phyloP scores from a whole-genome alignment of 2,329 filamentous ascomycete species.

The Hymenoscyphus albidus region DNA sequence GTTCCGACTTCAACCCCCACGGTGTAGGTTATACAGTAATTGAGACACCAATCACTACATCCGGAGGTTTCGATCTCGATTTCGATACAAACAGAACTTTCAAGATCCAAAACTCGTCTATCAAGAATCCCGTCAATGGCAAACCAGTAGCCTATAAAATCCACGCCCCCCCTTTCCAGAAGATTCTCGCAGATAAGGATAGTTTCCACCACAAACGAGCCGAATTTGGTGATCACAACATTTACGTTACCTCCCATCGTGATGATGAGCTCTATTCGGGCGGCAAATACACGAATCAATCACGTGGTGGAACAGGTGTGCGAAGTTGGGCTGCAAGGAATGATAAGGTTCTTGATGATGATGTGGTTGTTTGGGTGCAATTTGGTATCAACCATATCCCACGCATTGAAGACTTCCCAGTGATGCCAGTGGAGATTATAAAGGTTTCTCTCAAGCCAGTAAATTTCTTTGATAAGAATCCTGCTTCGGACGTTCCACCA shows the following conservation, averaged over 20 bases:
- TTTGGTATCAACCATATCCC: constrained; percentile 62
- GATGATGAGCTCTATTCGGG: constrained; percentile 51
- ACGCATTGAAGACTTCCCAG: constrained; percentile 62
- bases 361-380: constrained; percentile 56
- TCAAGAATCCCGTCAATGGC: constrained; percentile 51
- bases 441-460: constrained; percentile 47
- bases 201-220: constrained; percentile 47
- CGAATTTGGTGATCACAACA: constrained; percentile 51
- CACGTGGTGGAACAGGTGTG: constrained; percentile 49
- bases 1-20: constrained; percentile 50
- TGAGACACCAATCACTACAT: constrained; percentile 45
- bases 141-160: constrained; percentile 55
- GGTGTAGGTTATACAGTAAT: constrained; percentile 47
- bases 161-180: constrained; percentile 52
- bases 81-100: constrained; percentile 48
- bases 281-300: constrained; percentile 55
- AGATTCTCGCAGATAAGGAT: constrained; percentile 48
- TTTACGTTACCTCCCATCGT: constrained; percentile 52
- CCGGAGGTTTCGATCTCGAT: constrained; percentile 47
- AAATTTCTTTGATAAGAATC: constrained; percentile 51
- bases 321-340: constrained; percentile 51
- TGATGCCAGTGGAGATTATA: constrained; percentile 61
- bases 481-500: constrained; percentile 47
- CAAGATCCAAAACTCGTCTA: constrained; percentile 53
- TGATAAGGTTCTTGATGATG: constrained; percentile 46